These are phyloP conservation scores for Cladophialophora carrionii DNA, from an alignment of 2,329 filamentous ascomycete genomes.

Conservation along the genomic window DNA sequence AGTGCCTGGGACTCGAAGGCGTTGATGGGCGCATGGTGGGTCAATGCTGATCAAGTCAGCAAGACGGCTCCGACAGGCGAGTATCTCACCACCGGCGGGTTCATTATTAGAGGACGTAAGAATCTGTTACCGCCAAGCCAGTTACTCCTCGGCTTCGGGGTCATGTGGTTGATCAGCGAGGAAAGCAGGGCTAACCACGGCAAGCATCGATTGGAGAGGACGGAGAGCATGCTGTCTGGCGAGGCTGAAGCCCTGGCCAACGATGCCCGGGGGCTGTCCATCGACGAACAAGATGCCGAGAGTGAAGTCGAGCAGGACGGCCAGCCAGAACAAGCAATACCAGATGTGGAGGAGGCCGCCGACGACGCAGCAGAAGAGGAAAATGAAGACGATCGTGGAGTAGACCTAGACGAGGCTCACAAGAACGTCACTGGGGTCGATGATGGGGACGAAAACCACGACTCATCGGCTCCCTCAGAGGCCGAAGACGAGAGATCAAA, in stretches of 20 bases:
- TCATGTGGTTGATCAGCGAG: slow-evolving; percentile 86
- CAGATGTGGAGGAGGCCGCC: slow-evolving; percentile 39
- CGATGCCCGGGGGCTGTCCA: slow-evolving; percentile 30
- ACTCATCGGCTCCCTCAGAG: slow-evolving; percentile 35
- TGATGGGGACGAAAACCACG: slow-evolving; percentile 30
- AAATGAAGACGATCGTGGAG: slow-evolving; percentile 49
- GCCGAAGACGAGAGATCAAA: slow-evolving; percentile 39
- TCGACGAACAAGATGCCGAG: slow-evolving; percentile 39
- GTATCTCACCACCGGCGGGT: slow-evolving; percentile 75
- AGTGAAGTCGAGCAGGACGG: slow-evolving; percentile 40
- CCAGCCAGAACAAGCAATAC: slow-evolving; percentile 38
- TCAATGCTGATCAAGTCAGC: slow-evolving; percentile 83
- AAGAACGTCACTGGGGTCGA: slow-evolving; percentile 44
- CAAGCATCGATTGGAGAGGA: slow-evolving; percentile 66
- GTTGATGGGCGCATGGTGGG: slow-evolving; percentile 96
- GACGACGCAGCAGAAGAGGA: slow-evolving; percentile 40
- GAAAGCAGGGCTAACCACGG: slow-evolving; percentile 80
- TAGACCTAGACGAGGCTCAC: slow-evolving; percentile 39
- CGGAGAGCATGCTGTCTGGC: slow-evolving; percentile 35
- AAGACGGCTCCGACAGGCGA: slow-evolving; percentile 81
- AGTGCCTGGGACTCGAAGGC: slow-evolving; percentile 96
- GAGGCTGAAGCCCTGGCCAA: slow-evolving; percentile 38
- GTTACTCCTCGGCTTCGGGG: slow-evolving; percentile 80
- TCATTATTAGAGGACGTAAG: slow-evolving; percentile 82
- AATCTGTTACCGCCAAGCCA: slow-evolving; percentile 88